These are phyloP conservation scores for Tanacetum coccineum DNA, from an alignment of 129 eudicot genomes.

Conservation along the genomic window DNA sequence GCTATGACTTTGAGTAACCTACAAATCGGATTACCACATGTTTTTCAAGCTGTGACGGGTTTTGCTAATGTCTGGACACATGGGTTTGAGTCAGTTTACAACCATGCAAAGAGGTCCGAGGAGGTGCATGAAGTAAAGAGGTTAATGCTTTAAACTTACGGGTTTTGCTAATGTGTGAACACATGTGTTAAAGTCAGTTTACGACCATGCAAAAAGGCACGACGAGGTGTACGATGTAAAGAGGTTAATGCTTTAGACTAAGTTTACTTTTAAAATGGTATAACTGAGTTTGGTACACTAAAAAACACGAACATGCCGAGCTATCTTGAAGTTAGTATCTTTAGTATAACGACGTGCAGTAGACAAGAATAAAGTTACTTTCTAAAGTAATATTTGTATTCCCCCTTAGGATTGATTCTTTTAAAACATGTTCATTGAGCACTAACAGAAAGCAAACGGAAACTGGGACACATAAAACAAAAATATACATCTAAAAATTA, in stretches of 20 bases:
- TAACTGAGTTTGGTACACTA: neutral
- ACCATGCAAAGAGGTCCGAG: slow-evolving; percentile 50
- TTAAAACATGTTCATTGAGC: slow-evolving; percentile 24
- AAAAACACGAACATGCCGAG: no score
- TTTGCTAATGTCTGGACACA: slow-evolving; percentile 83
- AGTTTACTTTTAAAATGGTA: neutral
- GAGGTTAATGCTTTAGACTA: neutral
- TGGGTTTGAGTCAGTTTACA: slow-evolving; percentile 78
- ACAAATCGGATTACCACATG: slow-evolving; percentile 91
- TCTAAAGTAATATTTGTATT: slow-evolving; percentile 27
- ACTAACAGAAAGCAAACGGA: slow-evolving; percentile 28
- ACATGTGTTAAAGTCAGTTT: neutral
- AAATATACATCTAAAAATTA: neutral
- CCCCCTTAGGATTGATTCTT: slow-evolving; percentile 3
- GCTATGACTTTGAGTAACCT: slow-evolving; percentile 74
- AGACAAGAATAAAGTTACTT: neutral
- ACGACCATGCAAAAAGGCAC: neutral
- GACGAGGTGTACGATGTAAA: neutral
- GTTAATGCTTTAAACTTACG: slow-evolving; percentile 38
- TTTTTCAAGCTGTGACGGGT: slow-evolving; percentile 89
- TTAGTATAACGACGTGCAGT: neutral
- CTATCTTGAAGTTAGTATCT: slow-evolving; percentile 4
- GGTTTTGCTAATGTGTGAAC: neutral
- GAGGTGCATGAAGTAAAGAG: slow-evolving; percentile 59
- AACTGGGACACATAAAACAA: slow-evolving; percentile 20